Base-by-base conservation (phyloP, 257 asterid species). In the Solanum medicagineum region DNA sequence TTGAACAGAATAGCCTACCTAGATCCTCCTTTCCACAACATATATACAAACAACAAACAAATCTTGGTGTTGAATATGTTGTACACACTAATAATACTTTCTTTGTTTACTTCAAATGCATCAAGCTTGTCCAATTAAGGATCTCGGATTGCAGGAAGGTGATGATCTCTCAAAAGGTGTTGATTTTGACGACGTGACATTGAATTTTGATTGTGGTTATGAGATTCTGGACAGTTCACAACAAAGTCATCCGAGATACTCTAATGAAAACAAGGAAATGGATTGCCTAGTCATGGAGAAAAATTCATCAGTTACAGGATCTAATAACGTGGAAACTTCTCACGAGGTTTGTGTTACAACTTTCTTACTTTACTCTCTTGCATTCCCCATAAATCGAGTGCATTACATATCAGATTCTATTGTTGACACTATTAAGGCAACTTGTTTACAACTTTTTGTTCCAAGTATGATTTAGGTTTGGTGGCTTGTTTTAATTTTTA, bases 271-370 rank as follows among this genome's bases (percentile, higher is more conserved):
- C 81, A 91, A 87, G 83, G 90, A 88, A 85, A 10, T 90, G 22
- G 75, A 65, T 73, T 81, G 89, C 55, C 17, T 89, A 17, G 63
- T 89, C 22, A 79, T 89, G 83, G 94, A 91, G 65, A 90, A 92
- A 82, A 93, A 91, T 86, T 75, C 86, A 81, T 86, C 97, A 0
- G 87, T 87, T 84, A 81, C 91, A 6, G 95, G 91, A 80, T 91
- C 98, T 36, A 93, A 84, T 85, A 90, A 73, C 70, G 84, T 90
- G 8, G 96, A 92, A 62, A 91, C 60, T 63, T 70, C 93, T 36
- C 82, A 91, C 24, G 81, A 71, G 96, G 98, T 93, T 56, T 51
- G 85, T 73, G 80, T 36, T 56, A 42, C 22, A 57, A 29, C 24
- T 80, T 80, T 80, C 69, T 47, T 36, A 51, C 6, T 17, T 22